phyloP scores from a whole-genome alignment of 768 basidiomycete species.

The Pisolithus marmoratus region DNA sequence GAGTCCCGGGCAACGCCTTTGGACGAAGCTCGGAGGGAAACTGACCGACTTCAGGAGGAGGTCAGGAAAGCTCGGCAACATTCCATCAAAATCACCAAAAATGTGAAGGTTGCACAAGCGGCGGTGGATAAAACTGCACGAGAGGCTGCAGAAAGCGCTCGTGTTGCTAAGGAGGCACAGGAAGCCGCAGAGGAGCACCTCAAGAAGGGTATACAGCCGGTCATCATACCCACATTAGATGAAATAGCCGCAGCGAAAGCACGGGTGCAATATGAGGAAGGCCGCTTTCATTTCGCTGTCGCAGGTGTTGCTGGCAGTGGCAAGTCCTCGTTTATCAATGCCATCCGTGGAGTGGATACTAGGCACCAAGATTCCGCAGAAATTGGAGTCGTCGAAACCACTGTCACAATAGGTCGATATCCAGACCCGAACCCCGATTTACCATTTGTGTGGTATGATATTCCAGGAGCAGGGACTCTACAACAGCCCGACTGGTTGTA shows the following conservation, averaged over 20 bases:
- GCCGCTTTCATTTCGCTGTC: slow-evolving; percentile 23
- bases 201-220: slow-evolving; percentile 11
- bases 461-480: slow-evolving; percentile 25
- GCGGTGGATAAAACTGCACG: neutral
- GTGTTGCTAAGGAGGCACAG: neutral
- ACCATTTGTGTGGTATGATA: slow-evolving; percentile 22
- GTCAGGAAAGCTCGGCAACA: neutral
- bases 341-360: slow-evolving; percentile 19
- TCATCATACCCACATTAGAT: slow-evolving; percentile 10
- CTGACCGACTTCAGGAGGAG: neutral
- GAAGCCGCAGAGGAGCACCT: slow-evolving; percentile 1
- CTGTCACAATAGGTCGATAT: slow-evolving; percentile 13
- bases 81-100: neutral
- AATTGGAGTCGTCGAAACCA: slow-evolving; percentile 21
- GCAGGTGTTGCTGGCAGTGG: slow-evolving; percentile 21
- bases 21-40: neutral
- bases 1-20: neutral
- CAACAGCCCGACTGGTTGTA: slow-evolving; percentile 21
- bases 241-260: slow-evolving; percentile 6
- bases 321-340: slow-evolving; percentile 28
- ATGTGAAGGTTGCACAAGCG: neutral
- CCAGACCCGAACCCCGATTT: slow-evolving; percentile 13
- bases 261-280: slow-evolving; percentile 9
- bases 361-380: slow-evolving; percentile 11
- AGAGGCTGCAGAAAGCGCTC: neutral